These are phyloP conservation scores for Coprinopsis sp. DNA, from an alignment of 768 basidiomycete species.

Conservation along the genomic window DNA sequence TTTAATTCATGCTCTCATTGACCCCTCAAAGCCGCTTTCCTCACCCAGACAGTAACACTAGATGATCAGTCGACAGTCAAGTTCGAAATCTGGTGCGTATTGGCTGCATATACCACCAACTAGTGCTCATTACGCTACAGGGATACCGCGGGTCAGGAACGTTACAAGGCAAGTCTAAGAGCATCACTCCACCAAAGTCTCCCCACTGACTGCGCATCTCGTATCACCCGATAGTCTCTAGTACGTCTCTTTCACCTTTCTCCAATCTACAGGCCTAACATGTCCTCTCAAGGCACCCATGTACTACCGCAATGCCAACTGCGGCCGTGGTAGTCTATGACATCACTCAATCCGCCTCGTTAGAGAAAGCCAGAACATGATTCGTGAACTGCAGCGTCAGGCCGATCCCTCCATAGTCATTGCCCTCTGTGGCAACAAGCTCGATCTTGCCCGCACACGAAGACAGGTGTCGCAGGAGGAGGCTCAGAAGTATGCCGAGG, in stretches of 20 bases:
- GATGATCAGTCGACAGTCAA: conserved; percentile 90
- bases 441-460: conserved; percentile 78
- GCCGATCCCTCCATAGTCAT: conserved; percentile 97
- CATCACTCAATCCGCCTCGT: conserved; percentile 86
- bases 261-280: conserved; percentile 10
- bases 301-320: conserved; percentile 95
- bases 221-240: conserved; percentile 29
- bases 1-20: conserved; percentile 8
- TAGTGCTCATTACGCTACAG: conserved; percentile 31
- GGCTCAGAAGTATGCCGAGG: conserved; percentile 87
- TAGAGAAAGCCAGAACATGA: conserved; percentile 95
- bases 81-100: conserved; percentile 93
- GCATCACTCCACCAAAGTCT: conserved; percentile 8
- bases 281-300: conserved; percentile 65
- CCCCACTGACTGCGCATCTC: conserved; percentile 13
- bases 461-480: conserved; percentile 85
- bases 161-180: conserved; percentile 67
- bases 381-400: conserved; percentile 93
- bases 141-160: conserved; percentile 96
- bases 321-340: conserved; percentile 95
- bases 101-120: conserved; percentile 1
- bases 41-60: conserved; percentile 94
- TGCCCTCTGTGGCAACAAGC: conserved; percentile 94
- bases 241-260: conserved; percentile 40
- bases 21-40: conserved; percentile 73